Conservation (phyloP, 495 filamentous ascomycete species). For the Friedmanniomyces simplex region DNA sequence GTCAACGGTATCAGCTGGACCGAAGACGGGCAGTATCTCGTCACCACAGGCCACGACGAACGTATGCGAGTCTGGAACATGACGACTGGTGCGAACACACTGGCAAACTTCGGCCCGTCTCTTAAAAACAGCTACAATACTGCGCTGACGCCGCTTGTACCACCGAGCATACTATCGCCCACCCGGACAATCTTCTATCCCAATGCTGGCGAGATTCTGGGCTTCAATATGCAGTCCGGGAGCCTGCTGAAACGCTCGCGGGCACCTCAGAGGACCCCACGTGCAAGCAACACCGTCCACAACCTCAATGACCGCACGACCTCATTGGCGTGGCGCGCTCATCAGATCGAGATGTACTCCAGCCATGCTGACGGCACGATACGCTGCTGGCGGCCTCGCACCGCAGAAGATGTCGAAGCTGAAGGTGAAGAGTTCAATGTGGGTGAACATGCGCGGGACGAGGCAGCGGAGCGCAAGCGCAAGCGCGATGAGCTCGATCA, state of each 20-base stretch:
- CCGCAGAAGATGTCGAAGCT: slow-evolving; percentile 33
- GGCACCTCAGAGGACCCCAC: slow-evolving; percentile 32
- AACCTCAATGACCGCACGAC: slow-evolving; percentile 51
- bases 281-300: slow-evolving; percentile 1
- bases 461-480: slow-evolving; percentile 27
- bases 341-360: slow-evolving; percentile 44
- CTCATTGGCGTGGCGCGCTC: slow-evolving; percentile 58
- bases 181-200: slow-evolving; percentile 61
- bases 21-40: slow-evolving; percentile 58
- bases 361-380: slow-evolving; percentile 51
- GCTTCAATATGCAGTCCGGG: slow-evolving; percentile 65
- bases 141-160: slow-evolving; percentile 45
- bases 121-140: slow-evolving; percentile 62
- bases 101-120: slow-evolving; percentile 69
- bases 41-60: slow-evolving; percentile 72
- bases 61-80: slow-evolving; percentile 79
- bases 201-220: slow-evolving; percentile 66
- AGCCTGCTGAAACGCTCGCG: slow-evolving; percentile 58
- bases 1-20: slow-evolving; percentile 82
- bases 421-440: slow-evolving; percentile 35
- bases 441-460: slow-evolving; percentile 18
- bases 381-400: slow-evolving; percentile 45
- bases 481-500: slow-evolving; percentile 39
- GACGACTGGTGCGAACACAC: slow-evolving; percentile 64
- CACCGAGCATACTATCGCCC: slow-evolving; percentile 18